phyloP scores from a whole-genome alignment of 2,329 filamentous ascomycete genomes.

The Penicillium brevicompactum region DNA sequence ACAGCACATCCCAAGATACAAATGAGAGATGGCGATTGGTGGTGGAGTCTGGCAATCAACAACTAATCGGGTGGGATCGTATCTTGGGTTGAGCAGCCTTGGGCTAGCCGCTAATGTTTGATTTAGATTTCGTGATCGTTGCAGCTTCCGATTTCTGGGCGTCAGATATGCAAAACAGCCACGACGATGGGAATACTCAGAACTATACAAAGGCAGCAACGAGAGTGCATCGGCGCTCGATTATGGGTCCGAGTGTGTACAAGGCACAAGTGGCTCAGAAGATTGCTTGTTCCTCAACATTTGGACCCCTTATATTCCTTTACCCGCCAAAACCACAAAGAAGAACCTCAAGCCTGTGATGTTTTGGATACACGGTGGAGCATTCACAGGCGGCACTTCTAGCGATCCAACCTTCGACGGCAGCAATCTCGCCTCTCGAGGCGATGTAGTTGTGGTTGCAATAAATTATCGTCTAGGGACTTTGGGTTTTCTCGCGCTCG shows the following conservation, averaged over 20 bases:
- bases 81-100: too few relatives aligned
- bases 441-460: constrained; percentile 60
- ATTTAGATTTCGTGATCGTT: constrained; percentile 53
- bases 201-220: constrained; percentile 47
- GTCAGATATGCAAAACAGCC: constrained; percentile 49
- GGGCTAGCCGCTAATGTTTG: not conserved
- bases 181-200: constrained; percentile 51
- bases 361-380: constrained; percentile 60
- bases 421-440: constrained; percentile 59
- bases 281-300: constrained; percentile 53
- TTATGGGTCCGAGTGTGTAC: constrained; percentile 42
- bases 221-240: constrained; percentile 49
- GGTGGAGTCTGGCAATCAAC: constrained; percentile 18
- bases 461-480: constrained; percentile 64
- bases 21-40: constrained; percentile 17
- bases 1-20: constrained; percentile 11
- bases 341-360: constrained; percentile 50
- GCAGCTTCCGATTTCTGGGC: constrained; percentile 53
- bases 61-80: constrained; percentile 18
- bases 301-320: constrained; percentile 46
- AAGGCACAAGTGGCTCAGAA: constrained; percentile 44
- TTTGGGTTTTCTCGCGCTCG: constrained; percentile 61
- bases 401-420: constrained; percentile 49
- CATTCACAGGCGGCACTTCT: constrained; percentile 54
- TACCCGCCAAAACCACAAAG: constrained; percentile 27